phyloP scores from a whole-genome alignment of 2,329 filamentous ascomycete species.

The Leptoxyphium fumago region DNA sequence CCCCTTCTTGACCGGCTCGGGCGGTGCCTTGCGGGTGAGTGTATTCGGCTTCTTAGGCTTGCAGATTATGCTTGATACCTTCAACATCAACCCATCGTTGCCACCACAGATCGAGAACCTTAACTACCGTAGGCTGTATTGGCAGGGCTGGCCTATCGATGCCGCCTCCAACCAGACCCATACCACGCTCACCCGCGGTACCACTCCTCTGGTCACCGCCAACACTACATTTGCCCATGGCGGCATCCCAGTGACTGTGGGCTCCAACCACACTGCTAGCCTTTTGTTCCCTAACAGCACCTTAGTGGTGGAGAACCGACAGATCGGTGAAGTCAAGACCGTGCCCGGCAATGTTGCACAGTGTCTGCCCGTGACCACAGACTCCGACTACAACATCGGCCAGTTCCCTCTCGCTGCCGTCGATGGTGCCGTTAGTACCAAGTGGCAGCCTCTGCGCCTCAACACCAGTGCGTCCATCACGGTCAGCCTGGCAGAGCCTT shows the following conservation, averaged over 20 bases:
- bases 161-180: slow-evolving; percentile 49
- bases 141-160: slow-evolving; percentile 48
- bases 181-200: slow-evolving; percentile 43
- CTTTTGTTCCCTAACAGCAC: slow-evolving; percentile 27
- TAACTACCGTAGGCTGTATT: slow-evolving; percentile 50
- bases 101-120: slow-evolving; percentile 50
- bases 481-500: slow-evolving; percentile 33
- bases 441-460: slow-evolving; percentile 46
- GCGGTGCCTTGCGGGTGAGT: slow-evolving; percentile 52
- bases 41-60: slow-evolving; percentile 55
- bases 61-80: slow-evolving; percentile 41
- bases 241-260: slow-evolving; percentile 44
- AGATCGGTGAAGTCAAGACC: slow-evolving; percentile 39
- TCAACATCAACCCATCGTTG: slow-evolving; percentile 50
- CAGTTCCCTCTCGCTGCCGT: slow-evolving; percentile 55
- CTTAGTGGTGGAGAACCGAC: slow-evolving; percentile 44
- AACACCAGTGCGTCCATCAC: slow-evolving; percentile 40
- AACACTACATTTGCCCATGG: slow-evolving; percentile 38
- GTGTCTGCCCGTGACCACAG: slow-evolving; percentile 38
- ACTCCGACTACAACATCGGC: slow-evolving; percentile 39
- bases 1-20: slow-evolving; percentile 57
- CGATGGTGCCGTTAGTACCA: slow-evolving; percentile 50
- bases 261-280: slow-evolving; percentile 21
- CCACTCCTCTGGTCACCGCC: slow-evolving; percentile 35
- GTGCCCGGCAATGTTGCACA: slow-evolving; percentile 48